Percentiles rank a stretch among this genome's conserved stretches.
Conservation (phyloP, 441 rosid species). For the Gossypium schwendimanii region DNA sequence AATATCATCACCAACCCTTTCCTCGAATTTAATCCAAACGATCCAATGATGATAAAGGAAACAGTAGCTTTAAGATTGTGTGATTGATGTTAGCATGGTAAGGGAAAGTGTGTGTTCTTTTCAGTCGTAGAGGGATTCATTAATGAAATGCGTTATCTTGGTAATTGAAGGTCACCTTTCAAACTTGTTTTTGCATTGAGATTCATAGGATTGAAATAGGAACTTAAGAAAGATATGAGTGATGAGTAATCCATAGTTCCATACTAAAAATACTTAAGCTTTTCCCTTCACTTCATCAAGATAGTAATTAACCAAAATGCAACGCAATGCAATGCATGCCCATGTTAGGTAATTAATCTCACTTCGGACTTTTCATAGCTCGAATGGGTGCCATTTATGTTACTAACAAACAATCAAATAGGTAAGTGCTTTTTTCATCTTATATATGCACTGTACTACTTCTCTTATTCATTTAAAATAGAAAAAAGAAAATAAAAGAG, state of each 20-base stretch:
- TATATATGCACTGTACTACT: no score
- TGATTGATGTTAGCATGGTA: conserved; percentile 5
- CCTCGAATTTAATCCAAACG: conserved; percentile 22
- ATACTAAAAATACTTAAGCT: no score
- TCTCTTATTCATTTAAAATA: no score
- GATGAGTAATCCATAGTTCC: no score
- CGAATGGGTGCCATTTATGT: neutral
- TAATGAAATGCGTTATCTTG: conserved; percentile 11
- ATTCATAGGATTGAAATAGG: conserved; percentile 14
- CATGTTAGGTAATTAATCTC: neutral
- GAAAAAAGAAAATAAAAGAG: no score
- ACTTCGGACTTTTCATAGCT: conserved; percentile 14
- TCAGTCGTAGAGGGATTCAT: neutral
- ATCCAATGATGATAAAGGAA: conserved; percentile 22
- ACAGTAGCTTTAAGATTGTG: neutral
- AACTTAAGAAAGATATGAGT: conserved; percentile 16
- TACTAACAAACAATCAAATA: neutral
- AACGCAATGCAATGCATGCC: no score
- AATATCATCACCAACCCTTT: conserved; percentile 11
- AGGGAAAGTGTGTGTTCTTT: neutral
- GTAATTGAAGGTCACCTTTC: conserved; percentile 32
- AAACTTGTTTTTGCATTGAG: conserved; percentile 24
- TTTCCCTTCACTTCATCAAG: no score
- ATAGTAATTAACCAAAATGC: no score
- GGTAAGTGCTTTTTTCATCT: no score